Base-by-base conservation (phyloP, 768 basidiomycete genomes). In the Infundibulicybe gibba region DNA sequence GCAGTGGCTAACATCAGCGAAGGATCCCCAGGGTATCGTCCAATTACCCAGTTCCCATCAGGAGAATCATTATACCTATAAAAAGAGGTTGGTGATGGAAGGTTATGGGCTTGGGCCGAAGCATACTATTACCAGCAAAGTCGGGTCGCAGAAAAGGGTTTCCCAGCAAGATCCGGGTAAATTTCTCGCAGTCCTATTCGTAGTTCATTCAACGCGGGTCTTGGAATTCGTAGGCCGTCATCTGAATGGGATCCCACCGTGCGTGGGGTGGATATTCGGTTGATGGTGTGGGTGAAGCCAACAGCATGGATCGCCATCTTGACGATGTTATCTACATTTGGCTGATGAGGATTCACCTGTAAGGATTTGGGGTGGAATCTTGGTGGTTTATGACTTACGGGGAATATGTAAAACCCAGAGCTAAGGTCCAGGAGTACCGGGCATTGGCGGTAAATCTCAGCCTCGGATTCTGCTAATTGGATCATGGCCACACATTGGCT, bases 21-120 rank as follows among this genome's bases (percentile, higher is more conserved):
- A 19, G 69, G 64, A 53, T 84, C 75, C 12, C 63, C 61, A 19
- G 76, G 74, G 53, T 87, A 80, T 49, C 67, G 79, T 19, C 93
- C 90, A 53, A 97, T 90, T 37, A 97, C 69, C 90, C 92, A 97
- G 63, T 97, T 79, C 3, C 81, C 85, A 57, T 94, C 87, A 1
- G 83, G 76, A 4, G 92, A 82, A 56, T 97, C 94, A 17, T 85
- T 85, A 61, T 97, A 97, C 91, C 91, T 94, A 52, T 25, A 8
- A 25, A 25, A 25, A 4, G 25, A 15, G 9, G 14, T 6, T 9
- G 16, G 16, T 34, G 21, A 41, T 33, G 35, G 35, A n/a, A 14
- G 31, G 40, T 34, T 16, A 37, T 12, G 40, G 21, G 30, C 21
- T 43, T 31, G 17, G 11, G 30, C 14, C 17, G 9, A 9, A 13